Evolutionary conservation across 169 alveolate genomes (phyloP).

Genomic region (Plasmodium malariae): DNA sequence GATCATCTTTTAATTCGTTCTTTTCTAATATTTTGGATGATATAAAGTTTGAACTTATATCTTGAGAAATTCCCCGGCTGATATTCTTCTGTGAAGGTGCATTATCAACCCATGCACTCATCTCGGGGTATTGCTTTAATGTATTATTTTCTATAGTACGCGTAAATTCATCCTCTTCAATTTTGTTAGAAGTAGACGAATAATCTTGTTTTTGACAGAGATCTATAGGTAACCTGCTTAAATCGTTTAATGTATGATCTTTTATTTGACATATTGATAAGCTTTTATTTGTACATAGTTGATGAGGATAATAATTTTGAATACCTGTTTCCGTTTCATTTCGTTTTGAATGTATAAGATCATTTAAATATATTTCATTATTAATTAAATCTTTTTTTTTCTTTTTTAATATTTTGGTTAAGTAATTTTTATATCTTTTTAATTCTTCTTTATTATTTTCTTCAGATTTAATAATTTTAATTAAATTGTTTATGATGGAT

Average conservation of each 20-base stretch:
- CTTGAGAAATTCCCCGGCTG: too few relatives aligned
- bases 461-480: slow-evolving; percentile 51
- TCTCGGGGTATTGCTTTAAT: neutral
- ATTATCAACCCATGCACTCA: too few relatives aligned
- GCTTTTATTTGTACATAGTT: too few relatives aligned
- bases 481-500: slow-evolving; percentile 38
- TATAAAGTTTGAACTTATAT: too few relatives aligned
- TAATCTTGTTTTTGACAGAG: neutral
- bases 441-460: slow-evolving; percentile 62
- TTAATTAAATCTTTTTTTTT: slow-evolving; percentile 41
- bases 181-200: neutral
- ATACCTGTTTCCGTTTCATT: neutral
- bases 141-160: neutral
- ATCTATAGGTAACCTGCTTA: too few relatives aligned
- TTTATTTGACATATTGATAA: too few relatives aligned
- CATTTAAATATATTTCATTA: slow-evolving; percentile 36
- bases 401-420: slow-evolving; percentile 42
- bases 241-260: neutral
- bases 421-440: slow-evolving; percentile 29
- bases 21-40: too few relatives aligned
- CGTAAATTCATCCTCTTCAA: neutral
- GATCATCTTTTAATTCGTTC: neutral
- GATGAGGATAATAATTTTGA: neutral
- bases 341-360: slow-evolving; percentile 26
- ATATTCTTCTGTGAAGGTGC: too few relatives aligned